These are phyloP conservation scores for Fusarium papillatum DNA, from an alignment of 2,329 filamentous ascomycete species.

Conservation along the genomic window DNA sequence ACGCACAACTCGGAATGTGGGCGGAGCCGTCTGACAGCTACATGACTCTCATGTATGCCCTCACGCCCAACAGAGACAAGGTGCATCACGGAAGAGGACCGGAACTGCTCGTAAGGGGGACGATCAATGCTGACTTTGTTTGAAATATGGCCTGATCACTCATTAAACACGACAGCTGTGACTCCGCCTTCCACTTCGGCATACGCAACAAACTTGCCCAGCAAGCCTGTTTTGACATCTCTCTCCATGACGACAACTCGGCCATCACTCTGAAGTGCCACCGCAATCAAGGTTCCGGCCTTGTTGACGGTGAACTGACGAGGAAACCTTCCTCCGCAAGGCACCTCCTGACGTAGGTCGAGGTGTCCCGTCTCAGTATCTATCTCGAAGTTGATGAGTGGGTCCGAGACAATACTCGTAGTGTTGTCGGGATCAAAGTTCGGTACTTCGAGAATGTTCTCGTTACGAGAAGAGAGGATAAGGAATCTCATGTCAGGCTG, in stretches of 20 bases:
- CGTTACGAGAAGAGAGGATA: slow-evolving; percentile 77
- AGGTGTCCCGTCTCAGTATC: slow-evolving; percentile 67
- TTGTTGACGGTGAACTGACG: slow-evolving; percentile 78
- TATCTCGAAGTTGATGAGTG: slow-evolving; percentile 74
- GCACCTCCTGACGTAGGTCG: slow-evolving; percentile 67
- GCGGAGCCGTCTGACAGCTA: neutral
- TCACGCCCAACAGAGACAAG: slow-evolving; percentile 3
- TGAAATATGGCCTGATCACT: slow-evolving; percentile 41
- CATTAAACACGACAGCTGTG: slow-evolving; percentile 62
- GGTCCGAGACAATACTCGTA: slow-evolving; percentile 68
- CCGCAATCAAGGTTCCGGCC: slow-evolving; percentile 73
- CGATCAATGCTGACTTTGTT: neutral
- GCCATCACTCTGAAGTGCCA: slow-evolving; percentile 73
- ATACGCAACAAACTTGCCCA: slow-evolving; percentile 62
- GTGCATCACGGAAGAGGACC: slow-evolving; percentile 5
- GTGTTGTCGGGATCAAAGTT: slow-evolving; percentile 58
- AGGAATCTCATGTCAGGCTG: slow-evolving; percentile 74
- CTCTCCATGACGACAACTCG: slow-evolving; percentile 73
- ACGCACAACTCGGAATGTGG: neutral
- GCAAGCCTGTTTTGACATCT: slow-evolving; percentile 69
- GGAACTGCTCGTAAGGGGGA: neutral
- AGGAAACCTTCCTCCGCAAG: slow-evolving; percentile 75
- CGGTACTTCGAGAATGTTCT: slow-evolving; percentile 64
- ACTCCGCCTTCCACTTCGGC: slow-evolving; percentile 59
- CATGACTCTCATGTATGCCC: neutral